Conservation (phyloP, 2,329 filamentous ascomycete genomes). For the Volutella citrinella region DNA sequence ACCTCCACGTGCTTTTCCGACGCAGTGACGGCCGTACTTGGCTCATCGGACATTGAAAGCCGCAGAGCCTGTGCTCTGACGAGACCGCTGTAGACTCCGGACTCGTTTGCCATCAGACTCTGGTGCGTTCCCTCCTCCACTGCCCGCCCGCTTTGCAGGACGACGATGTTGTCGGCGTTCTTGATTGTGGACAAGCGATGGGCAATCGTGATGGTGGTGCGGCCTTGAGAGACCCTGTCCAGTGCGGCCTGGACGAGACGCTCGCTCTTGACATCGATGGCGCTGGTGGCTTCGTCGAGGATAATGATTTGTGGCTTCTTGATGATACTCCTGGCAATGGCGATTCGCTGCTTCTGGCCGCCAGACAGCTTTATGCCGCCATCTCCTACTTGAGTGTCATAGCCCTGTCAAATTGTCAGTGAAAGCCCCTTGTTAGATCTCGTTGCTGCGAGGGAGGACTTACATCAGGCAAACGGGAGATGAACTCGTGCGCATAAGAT, state of each 20-base stretch:
- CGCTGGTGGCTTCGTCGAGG: too few relatives aligned
- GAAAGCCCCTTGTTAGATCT: background rate
- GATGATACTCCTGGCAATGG: conserved; percentile 53
- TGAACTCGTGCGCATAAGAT: too few relatives aligned
- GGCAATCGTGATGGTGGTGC: conserved; percentile 67
- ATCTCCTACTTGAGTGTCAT: conserved; percentile 47
- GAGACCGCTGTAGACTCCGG: conserved; percentile 20
- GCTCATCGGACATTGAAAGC: background rate
- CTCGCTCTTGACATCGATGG: conserved; percentile 35
- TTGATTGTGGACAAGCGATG: conserved; percentile 59
- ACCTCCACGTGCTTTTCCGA: background rate
- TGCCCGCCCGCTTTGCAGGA: conserved; percentile 57
- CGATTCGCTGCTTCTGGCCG: too few relatives aligned
- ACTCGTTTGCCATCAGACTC: conserved; percentile 50
- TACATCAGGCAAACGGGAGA: conserved; percentile 43
- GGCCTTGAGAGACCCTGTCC: conserved; percentile 30
- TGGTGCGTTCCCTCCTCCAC: conserved; percentile 62
- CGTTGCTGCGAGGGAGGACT: conserved; percentile 11
- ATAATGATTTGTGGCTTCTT: conserved; percentile 59
- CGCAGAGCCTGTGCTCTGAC: conserved; percentile 21
- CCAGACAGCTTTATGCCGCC: conserved; percentile 57
- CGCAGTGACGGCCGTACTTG: background rate
- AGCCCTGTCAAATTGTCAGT: too few relatives aligned
- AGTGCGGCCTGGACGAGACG: conserved; percentile 44
- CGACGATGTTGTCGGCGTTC: conserved; percentile 63